A percentile compares a stretch with the other conserved stretches of the same genome.
Conservation (phyloP, 2,329 filamentous ascomycete species). For the Venturia pyrina region DNA sequence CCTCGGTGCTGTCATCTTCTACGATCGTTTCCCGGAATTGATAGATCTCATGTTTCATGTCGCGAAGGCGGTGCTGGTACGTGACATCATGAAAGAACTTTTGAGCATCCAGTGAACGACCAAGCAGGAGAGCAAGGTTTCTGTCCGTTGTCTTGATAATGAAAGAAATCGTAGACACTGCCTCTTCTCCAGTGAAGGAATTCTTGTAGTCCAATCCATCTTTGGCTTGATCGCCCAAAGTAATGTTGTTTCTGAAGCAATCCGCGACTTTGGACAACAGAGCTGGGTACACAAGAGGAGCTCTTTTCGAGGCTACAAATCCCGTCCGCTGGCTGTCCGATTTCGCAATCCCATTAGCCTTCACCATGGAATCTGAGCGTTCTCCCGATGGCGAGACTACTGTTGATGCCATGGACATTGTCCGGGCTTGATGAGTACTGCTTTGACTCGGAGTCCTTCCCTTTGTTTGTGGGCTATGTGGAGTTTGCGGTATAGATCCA, state of each 20-base stretch:
- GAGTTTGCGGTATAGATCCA: slow-evolving; percentile 17
- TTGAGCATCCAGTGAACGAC: slow-evolving; percentile 87
- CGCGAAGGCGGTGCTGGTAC: slow-evolving; percentile 89
- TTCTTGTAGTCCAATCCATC: slow-evolving; percentile 97
- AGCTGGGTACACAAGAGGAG: slow-evolving; percentile 88
- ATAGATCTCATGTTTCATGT: slow-evolving; percentile 91
- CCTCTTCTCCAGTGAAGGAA: slow-evolving; percentile 89
- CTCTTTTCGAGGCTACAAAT: slow-evolving; percentile 48
- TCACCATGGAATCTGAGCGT: slow-evolving; percentile 46
- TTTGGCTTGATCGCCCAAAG: slow-evolving; percentile 80
- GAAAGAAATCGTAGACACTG: slow-evolving; percentile 88
- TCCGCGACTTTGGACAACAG: slow-evolving; percentile 87
- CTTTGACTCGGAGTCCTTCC: slow-evolving; percentile 6
- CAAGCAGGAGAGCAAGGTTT: slow-evolving; percentile 83
- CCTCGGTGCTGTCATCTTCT: slow-evolving; percentile 50
- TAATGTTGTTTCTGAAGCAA: slow-evolving; percentile 82
- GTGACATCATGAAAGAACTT: slow-evolving; percentile 99
- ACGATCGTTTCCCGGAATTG: slow-evolving; percentile 91
- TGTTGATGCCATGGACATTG: slow-evolving; percentile 91
- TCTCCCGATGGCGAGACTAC: slow-evolving; percentile 47
- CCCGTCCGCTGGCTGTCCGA: slow-evolving; percentile 11
- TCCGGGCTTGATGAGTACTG: slow-evolving; percentile 38
- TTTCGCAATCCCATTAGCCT: slow-evolving; percentile 37
- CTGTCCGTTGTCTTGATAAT: slow-evolving; percentile 96
- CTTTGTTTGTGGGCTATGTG: slow-evolving; percentile 17